Evolutionary conservation across 2,329 filamentous ascomycete genomes (phyloP).

Genomic region (Phialophora expanda): DNA sequence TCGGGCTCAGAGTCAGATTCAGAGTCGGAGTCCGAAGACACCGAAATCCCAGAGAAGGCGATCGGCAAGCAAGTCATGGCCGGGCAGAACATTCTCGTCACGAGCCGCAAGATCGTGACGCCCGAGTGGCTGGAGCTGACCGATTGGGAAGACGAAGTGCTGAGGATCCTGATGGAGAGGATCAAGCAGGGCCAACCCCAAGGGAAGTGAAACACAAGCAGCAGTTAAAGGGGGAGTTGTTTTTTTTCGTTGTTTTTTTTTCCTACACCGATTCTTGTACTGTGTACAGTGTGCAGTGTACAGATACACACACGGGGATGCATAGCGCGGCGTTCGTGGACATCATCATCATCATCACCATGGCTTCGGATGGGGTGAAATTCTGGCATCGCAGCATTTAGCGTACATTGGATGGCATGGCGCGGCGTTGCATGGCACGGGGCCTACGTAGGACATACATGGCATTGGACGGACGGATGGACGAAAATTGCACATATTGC

Average conservation of each 20-base stretch:
- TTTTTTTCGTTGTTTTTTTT: neutral
- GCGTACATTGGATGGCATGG: no score
- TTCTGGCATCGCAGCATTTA: neutral
- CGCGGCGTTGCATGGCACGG: no score
- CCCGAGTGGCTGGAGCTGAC: slow-evolving; percentile 35
- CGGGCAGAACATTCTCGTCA: slow-evolving; percentile 31
- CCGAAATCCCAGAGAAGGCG: neutral
- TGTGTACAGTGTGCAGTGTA: neutral
- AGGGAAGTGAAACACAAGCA: neutral
- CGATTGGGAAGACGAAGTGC: slow-evolving; percentile 34
- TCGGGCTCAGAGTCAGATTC: neutral
- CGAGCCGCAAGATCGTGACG: slow-evolving; percentile 24
- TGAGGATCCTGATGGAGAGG: slow-evolving; percentile 35
- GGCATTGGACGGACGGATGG: no score
- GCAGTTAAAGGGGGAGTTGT: neutral
- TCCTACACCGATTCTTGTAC: neutral
- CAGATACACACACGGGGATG: neutral
- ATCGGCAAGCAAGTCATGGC: neutral
- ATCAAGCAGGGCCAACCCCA: slow-evolving; percentile 19
- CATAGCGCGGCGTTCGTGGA: neutral
- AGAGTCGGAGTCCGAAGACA: neutral
- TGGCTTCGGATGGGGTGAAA: neutral
- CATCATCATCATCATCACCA: neutral
- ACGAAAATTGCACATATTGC: no score
- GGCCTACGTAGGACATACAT: no score